Evolutionary conservation across 73 alveolate species (phyloP).

Genomic region (Tetrahymena borealis): DNA sequence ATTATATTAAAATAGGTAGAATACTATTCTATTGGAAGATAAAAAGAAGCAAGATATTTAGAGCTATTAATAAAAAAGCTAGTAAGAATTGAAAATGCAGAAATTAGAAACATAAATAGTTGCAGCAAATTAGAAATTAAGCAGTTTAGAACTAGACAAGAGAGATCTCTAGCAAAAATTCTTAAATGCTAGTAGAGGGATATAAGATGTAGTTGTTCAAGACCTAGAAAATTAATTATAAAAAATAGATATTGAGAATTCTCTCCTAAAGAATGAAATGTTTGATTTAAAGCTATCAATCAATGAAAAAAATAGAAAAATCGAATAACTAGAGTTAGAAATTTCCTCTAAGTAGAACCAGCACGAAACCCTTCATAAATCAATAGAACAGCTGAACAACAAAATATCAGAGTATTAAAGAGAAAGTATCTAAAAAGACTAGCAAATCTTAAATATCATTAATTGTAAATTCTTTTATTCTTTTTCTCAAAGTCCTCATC

Average conservation of each 20-base stretch:
- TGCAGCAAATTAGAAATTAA: neutral
- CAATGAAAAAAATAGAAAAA: neutral
- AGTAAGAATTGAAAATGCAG: neutral
- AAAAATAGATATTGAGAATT: neutral
- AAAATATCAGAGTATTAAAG: neutral
- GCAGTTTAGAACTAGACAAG: neutral
- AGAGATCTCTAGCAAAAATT: neutral
- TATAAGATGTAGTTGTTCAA: neutral
- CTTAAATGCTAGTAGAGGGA: neutral
- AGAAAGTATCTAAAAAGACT: neutral
- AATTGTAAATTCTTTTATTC: neutral
- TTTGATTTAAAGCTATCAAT: neutral
- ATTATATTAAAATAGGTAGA: neutral
- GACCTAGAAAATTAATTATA: neutral
- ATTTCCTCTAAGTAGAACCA: neutral
- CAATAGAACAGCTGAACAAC: neutral
- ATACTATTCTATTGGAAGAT: neutral
- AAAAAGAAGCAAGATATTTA: neutral
- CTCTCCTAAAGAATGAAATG: neutral
- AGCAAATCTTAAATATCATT: neutral
- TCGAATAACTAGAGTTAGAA: neutral
- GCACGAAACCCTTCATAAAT: neutral
- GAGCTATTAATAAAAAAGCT: neutral
- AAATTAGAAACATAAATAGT: neutral
- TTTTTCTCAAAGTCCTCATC: neutral